phyloP scores from a whole-genome alignment of 1,139 yeast genomes.

The Scheffersomyces insectosa region DNA sequence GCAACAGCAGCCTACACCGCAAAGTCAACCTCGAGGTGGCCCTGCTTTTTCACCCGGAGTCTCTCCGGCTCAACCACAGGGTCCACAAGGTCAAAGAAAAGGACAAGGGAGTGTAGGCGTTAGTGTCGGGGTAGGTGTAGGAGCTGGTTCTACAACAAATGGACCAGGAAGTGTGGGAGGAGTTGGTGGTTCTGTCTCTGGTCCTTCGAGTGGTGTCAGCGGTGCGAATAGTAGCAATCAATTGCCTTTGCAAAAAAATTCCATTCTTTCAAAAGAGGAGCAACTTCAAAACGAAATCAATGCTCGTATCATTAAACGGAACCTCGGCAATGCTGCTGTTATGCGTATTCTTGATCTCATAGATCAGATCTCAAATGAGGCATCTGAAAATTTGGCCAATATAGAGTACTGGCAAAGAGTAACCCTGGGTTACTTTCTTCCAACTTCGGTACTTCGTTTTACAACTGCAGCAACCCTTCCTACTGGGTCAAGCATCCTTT shows the following conservation, averaged over 20 bases:
- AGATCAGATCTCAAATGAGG: constrained; percentile 39
- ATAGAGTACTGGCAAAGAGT: constrained; percentile 42
- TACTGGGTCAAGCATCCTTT: neutral
- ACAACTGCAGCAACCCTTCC: constrained; percentile 18
- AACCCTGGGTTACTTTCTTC: constrained; percentile 36
- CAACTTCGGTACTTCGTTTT: constrained; percentile 31
- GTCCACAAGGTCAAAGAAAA: constrained; percentile 1
- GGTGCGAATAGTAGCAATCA: neutral
- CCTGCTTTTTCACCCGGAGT: neutral
- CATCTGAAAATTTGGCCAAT: constrained; percentile 26
- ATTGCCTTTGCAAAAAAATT: neutral
- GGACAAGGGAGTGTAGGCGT: constrained; percentile 3
- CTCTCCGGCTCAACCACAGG: neutral
- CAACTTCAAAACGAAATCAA: constrained; percentile 36
- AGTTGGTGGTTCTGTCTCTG: neutral
- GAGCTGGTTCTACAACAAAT: too few relatives aligned
- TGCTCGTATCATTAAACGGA: constrained; percentile 38
- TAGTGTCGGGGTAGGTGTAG: constrained; percentile 4
- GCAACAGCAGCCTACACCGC: constrained; percentile 21
- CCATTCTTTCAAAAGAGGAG: constrained; percentile 13
- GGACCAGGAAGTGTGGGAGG: neutral
- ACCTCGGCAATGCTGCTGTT: constrained; percentile 48
- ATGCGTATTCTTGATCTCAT: constrained; percentile 40
- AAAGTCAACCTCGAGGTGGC: constrained; percentile 18
- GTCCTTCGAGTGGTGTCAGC: constrained; percentile 1